These are phyloP conservation scores for Cynanchum wilfordii DNA, from an alignment of 257 asterid species.

Conservation along the genomic window DNA sequence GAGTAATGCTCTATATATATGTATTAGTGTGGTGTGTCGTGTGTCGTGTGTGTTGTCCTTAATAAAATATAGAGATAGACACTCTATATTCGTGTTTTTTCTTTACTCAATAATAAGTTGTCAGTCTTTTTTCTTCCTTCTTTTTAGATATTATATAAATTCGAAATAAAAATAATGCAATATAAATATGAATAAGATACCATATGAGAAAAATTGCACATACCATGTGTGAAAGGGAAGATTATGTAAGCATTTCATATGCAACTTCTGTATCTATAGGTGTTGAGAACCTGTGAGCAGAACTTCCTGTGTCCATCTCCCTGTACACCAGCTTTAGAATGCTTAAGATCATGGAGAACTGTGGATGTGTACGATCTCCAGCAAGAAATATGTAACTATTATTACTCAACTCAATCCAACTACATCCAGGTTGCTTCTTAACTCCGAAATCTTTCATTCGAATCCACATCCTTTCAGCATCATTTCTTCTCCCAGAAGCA, in stretches of 20 bases:
- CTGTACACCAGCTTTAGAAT: constrained; percentile 34
- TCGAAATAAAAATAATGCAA: too few species aligned
- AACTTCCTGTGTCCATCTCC: constrained; percentile 29
- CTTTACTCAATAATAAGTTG: too few species aligned
- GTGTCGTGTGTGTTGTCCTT: too few species aligned
- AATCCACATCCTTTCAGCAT: constrained; percentile 41
- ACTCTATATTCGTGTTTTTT: too few species aligned
- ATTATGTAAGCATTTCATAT: background rate
- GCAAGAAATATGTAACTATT: constrained; percentile 55
- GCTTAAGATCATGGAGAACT: constrained; percentile 32
- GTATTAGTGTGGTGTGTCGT: too few species aligned
- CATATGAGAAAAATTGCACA: too few species aligned
- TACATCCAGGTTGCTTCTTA: constrained; percentile 67
- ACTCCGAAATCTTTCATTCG: constrained; percentile 57
- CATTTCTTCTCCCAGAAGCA: constrained; percentile 45
- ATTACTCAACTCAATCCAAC: constrained; percentile 56
- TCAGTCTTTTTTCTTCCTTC: too few species aligned
- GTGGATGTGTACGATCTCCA: constrained; percentile 47
- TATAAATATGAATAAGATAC: too few species aligned
- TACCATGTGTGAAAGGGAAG: background rate
- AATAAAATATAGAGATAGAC: too few species aligned
- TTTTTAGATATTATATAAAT: too few species aligned
- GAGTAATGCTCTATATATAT: too few species aligned
- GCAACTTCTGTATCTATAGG: background rate
- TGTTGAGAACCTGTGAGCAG: background rate